Evolutionary conservation across 2,329 filamentous ascomycete genomes (phyloP).

Genomic region (Neofusicoccum cordaticola): DNA sequence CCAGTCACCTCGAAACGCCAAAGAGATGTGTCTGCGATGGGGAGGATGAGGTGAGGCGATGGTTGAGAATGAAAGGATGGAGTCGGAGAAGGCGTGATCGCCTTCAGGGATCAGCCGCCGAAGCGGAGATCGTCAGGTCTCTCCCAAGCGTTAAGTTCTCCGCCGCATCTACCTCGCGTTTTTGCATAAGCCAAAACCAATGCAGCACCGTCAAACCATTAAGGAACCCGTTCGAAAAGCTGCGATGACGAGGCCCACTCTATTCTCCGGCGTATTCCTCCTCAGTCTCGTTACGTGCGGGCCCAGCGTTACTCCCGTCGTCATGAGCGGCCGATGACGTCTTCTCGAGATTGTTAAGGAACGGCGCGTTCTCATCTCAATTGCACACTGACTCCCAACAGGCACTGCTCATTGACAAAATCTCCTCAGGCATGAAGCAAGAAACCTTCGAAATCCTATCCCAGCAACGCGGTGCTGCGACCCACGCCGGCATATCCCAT

Average conservation of each 20-base stretch:
- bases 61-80: background rate
- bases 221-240: too few species aligned
- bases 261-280: too few species aligned
- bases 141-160: background rate
- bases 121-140: background rate
- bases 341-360: background rate
- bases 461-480: background rate
- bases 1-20: too few species aligned
- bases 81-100: background rate
- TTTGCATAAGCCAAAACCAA: too few species aligned
- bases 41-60: background rate
- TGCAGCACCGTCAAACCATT: background rate
- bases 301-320: background rate
- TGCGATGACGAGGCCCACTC: too few species aligned
- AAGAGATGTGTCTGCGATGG: background rate
- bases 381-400: background rate
- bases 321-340: background rate
- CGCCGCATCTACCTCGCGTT: background rate
- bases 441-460: background rate
- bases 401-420: background rate
- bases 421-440: background rate
- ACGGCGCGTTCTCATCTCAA: background rate
- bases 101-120: background rate
- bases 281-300: background rate
- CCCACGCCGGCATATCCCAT: slow-evolving; percentile 21